Evolutionary conservation across 768 basidiomycete genomes (phyloP), one percentile per base, ranked within the genome.

Genomic region (Sporobolomyces phaffii): DNA sequence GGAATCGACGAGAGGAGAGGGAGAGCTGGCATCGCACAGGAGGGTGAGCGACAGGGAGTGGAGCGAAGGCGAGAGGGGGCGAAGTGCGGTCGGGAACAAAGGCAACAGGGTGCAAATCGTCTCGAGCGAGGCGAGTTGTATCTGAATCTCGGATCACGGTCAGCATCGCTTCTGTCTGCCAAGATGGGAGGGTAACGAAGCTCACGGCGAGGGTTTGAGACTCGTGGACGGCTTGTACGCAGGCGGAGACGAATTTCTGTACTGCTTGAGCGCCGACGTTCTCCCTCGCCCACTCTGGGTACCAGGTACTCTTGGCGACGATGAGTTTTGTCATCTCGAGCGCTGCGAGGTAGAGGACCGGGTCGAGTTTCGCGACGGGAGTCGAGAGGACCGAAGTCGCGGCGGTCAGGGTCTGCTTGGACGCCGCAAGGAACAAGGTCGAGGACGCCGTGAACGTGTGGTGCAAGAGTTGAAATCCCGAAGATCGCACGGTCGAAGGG

Each of bases 231-330:
- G 62, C 58, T 36, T 63, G 50, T 2, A 70, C 62, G 6, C 66
- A 36, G 4, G 18, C 22, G 5, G 41, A 22, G 18, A 70, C 62
- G 26, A 62, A 38, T 44, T 62, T 70, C 62, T 70, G 69, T 7
- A 64, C 69, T 17, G 52, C 36, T 47, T 65, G 64, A 7, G 69
- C 65, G 5, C 69, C 69, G 28, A 66, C 65, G 7, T 66, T 65
- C 41, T 70, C 69, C 43, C 69, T 44, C 47, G 69, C 69, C 69
- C 69, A 70, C 44, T 70, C 69, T 0, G 69, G 61, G 48, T 70
- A 65, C 40, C 38, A 63, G 14, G 62, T 64, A 38, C 58, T 60
- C 54, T 60, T 60, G 3, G 61, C 69, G 29, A 70, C 41, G 47
- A 70, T 36, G 28, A 60, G 40, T 48, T 49, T 51, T 10, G 57